A percentile compares a stretch with the other conserved stretches of the same genome.
Conservation (phyloP, 164 flowering plant genomes). For the Buxus sempervirens region DNA sequence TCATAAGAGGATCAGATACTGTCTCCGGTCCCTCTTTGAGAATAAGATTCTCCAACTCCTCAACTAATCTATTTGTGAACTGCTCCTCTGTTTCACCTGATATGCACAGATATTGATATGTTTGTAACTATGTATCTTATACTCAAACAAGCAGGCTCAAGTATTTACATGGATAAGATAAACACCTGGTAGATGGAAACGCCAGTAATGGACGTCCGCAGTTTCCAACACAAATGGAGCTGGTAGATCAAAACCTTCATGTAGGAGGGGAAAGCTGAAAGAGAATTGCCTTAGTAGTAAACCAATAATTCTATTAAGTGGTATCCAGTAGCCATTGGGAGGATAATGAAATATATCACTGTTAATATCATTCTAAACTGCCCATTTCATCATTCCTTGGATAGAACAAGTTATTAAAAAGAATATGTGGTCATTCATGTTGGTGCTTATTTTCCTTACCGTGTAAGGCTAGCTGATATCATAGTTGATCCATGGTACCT, state of each 20-base stretch:
- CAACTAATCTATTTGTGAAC: slow-evolving; percentile 84
- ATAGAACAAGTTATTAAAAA: no score
- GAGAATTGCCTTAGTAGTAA: slow-evolving; percentile 6
- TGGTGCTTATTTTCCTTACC: slow-evolving; percentile 36
- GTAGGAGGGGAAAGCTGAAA: slow-evolving; percentile 82
- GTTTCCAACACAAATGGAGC: slow-evolving; percentile 92
- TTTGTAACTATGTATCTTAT: background rate
- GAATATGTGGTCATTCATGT: no score
- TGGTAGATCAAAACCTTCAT: slow-evolving; percentile 88
- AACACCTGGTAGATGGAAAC: slow-evolving; percentile 86
- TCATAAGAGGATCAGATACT: slow-evolving; percentile 34
- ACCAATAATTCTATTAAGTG: no score
- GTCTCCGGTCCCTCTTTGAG: slow-evolving; percentile 98
- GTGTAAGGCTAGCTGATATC: slow-evolving; percentile 92
- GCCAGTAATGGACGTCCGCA: slow-evolving; percentile 98
- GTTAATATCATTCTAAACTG: background rate
- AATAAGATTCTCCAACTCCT: slow-evolving; percentile 84
- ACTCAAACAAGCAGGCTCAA: background rate
- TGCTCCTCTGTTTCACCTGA: slow-evolving; percentile 95
- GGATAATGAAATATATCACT: background rate
- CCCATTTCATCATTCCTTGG: no score
- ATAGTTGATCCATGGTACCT: slow-evolving; percentile 98
- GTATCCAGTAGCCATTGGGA: background rate
- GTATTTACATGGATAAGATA: background rate
- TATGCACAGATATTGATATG: background rate